Percentiles rank a stretch among this genome's conserved stretches.
Evolutionary conservation across 345 rosid genomes (phyloP).

Genomic region (Citropsis articulata): DNA sequence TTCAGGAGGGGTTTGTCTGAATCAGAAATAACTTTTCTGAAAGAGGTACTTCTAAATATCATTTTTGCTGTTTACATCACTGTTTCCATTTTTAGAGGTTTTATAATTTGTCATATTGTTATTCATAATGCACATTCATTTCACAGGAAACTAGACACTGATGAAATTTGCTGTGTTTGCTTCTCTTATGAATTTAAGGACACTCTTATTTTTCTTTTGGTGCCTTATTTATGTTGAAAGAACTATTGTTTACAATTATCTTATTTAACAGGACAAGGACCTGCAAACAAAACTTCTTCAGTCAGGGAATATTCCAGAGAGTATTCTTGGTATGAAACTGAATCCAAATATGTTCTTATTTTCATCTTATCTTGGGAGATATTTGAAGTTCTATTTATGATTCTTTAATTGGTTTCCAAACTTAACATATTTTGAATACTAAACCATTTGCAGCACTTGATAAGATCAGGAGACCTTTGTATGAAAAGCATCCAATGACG

Average conservation of each 20-base stretch:
- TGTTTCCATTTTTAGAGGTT: conserved; percentile 10
- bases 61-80: conserved; percentile 11
- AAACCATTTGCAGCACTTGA: conserved; percentile 66
- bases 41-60: conserved; percentile 52
- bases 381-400: conserved; percentile 17
- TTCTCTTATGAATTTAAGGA: neutral
- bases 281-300: conserved; percentile 61
- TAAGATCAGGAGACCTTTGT: conserved; percentile 80
- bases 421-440: conserved; percentile 12
- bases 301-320: conserved; percentile 58
- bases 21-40: conserved; percentile 74
- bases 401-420: neutral
- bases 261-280: conserved; percentile 54
- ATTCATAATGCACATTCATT: neutral
- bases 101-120: conserved; percentile 1
- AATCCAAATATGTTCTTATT: conserved; percentile 3
- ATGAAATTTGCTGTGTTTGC: conserved; percentile 1
- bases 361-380: conserved; percentile 4
- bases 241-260: neutral
- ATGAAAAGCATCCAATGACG: conserved; percentile 92
- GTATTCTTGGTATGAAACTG: conserved; percentile 56
- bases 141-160: neutral
- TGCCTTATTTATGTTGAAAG: neutral
- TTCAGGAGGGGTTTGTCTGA: conserved; percentile 93
- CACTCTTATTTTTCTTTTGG: neutral